Conservation (phyloP, 257 asterid species). For the Echium plantagineum region DNA sequence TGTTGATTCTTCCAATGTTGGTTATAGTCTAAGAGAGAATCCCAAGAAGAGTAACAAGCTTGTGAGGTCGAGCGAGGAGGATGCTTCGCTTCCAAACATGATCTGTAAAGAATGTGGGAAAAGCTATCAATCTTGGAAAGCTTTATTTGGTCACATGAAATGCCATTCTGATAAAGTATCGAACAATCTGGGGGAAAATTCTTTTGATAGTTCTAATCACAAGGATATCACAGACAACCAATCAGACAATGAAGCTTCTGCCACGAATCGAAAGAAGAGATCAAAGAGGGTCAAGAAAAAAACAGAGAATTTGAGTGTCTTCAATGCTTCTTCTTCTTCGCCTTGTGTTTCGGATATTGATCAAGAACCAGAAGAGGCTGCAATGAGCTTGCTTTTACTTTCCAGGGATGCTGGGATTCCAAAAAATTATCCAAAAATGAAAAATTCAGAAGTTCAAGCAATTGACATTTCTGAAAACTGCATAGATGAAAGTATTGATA, state of each 20-base stretch:
- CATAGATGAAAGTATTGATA: constrained; percentile 19
- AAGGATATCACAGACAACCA: constrained; percentile 31
- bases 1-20: constrained; percentile 1
- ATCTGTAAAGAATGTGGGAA: constrained; percentile 74
- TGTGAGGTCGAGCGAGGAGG: constrained; percentile 15
- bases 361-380: constrained; percentile 70
- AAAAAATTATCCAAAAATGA: constrained; percentile 14
- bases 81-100: constrained; percentile 28
- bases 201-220: constrained; percentile 23
- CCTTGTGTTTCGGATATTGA: constrained; percentile 39
- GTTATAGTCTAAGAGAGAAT: constrained; percentile 22
- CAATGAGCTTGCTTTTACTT: constrained; percentile 66
- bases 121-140: constrained; percentile 63
- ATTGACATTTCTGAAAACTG: constrained; percentile 4
- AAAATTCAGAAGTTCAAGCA: constrained; percentile 12
- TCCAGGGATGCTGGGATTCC: constrained; percentile 42
- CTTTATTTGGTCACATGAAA: constrained; percentile 86
- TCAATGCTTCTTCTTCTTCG: constrained; percentile 16
- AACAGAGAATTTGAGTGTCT: constrained; percentile 23
- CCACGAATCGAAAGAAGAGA: constrained; percentile 42
- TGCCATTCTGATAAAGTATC: constrained; percentile 46
- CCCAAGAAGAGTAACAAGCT: constrained; percentile 25
- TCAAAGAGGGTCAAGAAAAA: constrained; percentile 47
- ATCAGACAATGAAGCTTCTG: constrained; percentile 37
- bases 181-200: constrained; percentile 28